Percentiles rank a stretch among this genome's conserved stretches.
These are phyloP conservation scores for Auricularia sp. DNA, from an alignment of 768 basidiomycete genomes.

Conservation along the genomic window DNA sequence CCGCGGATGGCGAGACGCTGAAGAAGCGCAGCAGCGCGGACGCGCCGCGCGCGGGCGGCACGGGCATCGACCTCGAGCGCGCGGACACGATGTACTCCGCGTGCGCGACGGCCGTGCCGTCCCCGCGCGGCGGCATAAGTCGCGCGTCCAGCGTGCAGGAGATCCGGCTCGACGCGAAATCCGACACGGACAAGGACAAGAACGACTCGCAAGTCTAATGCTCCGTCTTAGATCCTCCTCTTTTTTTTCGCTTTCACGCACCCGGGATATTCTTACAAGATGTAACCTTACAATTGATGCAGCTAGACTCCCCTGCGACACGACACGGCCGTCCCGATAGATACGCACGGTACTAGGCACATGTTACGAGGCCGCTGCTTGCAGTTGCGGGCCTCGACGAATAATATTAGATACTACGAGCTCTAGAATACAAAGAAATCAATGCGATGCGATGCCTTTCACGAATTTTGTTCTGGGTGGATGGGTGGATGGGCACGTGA, in stretches of 20 bases:
- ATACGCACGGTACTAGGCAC: neutral
- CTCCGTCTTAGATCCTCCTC: too few relatives aligned
- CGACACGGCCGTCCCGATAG: neutral
- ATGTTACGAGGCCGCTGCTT: too few relatives aligned
- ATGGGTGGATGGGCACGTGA: too few relatives aligned
- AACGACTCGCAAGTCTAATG: neutral
- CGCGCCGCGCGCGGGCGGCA: neutral
- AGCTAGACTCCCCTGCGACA: neutral
- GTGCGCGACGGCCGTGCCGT: neutral
- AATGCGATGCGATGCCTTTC: too few relatives aligned
- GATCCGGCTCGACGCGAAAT: neutral
- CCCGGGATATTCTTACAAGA: neutral
- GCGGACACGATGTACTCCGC: neutral
- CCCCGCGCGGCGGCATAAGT: neutral
- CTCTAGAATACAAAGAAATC: too few relatives aligned
- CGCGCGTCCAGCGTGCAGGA: conserved; percentile 1
- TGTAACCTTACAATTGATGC: neutral
- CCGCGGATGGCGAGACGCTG: neutral
- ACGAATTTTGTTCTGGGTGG: too few relatives aligned
- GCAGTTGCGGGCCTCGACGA: too few relatives aligned
- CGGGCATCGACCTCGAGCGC: neutral
- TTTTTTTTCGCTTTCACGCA: neutral
- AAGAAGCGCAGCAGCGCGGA: neutral
- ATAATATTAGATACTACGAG: too few relatives aligned
- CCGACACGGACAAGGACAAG: neutral